Conservation (phyloP, 75 land plant species). For the Sequoiadendron giganteum region DNA sequence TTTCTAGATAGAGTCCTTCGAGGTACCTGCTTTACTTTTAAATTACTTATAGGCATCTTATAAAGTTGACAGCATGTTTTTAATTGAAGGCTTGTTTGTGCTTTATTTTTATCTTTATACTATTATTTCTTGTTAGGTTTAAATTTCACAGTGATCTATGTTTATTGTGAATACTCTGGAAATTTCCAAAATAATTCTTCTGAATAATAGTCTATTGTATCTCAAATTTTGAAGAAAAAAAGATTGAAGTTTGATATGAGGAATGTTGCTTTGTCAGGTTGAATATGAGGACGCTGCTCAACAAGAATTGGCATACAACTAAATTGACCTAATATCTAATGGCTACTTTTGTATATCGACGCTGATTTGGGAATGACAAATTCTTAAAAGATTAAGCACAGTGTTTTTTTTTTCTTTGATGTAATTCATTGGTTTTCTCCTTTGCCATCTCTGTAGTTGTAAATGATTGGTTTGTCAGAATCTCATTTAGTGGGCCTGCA, state of each 20-base stretch:
- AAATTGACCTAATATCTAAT: not conserved
- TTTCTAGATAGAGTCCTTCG: not conserved
- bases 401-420: not conserved
- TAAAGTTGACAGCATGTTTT: not conserved
- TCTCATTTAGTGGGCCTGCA: not conserved
- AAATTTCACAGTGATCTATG: not conserved
- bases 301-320: not conserved
- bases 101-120: not conserved
- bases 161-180: not conserved
- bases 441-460: not conserved
- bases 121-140: not conserved
- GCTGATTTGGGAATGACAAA: not conserved
- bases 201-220: not conserved
- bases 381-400: not conserved
- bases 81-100: not conserved
- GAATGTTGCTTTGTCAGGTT: not conserved
- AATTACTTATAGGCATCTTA: not conserved
- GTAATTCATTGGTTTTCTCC: not conserved
- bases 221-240: not conserved
- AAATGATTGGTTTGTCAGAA: not conserved
- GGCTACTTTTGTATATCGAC: not conserved
- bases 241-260: not conserved
- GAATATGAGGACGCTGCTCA: constrained; percentile 1
- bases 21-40: not conserved
- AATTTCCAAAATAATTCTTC: not conserved